These are phyloP conservation scores for Trichoderma sp. DNA, from an alignment of 2,329 filamentous ascomycete genomes.

Conservation along the genomic window DNA sequence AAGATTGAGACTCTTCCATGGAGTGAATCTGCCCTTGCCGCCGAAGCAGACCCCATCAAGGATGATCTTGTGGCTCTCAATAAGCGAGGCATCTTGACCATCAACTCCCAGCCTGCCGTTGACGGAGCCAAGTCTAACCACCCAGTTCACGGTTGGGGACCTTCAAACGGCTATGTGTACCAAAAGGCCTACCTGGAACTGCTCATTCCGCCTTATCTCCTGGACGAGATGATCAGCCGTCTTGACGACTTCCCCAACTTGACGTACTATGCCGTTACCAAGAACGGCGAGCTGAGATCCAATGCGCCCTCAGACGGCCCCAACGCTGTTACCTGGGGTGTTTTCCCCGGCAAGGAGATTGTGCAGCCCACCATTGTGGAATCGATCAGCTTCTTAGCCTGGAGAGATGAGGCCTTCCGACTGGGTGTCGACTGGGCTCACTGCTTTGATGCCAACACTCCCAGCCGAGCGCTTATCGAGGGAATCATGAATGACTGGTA, in stretches of 20 bases:
- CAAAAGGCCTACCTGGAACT: slow-evolving; percentile 98
- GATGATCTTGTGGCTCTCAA: slow-evolving; percentile 80
- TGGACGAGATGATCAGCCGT: slow-evolving; percentile 74
- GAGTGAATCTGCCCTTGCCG: slow-evolving; percentile 87
- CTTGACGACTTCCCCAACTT: slow-evolving; percentile 79
- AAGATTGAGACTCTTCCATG: slow-evolving; percentile 84
- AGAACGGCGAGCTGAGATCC: slow-evolving; percentile 77
- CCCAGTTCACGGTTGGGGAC: slow-evolving; percentile 90
- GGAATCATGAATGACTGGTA: slow-evolving; percentile 89
- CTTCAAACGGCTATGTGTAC: slow-evolving; percentile 93
- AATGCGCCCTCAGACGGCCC: slow-evolving; percentile 86
- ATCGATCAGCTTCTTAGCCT: slow-evolving; percentile 94
- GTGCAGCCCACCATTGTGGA: slow-evolving; percentile 99
- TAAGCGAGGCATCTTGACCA: slow-evolving; percentile 82
- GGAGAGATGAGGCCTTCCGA: slow-evolving; percentile 97
- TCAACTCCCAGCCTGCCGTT: slow-evolving; percentile 96
- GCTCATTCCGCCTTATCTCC: slow-evolving; percentile 78
- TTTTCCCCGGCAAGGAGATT: slow-evolving; percentile 98
- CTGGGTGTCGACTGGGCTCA: slow-evolving; percentile 92
- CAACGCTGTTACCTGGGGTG: slow-evolving; percentile 99
- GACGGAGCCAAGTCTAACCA: slow-evolving; percentile 88
- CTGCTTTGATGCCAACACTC: slow-evolving; percentile 77
- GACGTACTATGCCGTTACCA: slow-evolving; percentile 93
- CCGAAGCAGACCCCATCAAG: slow-evolving; percentile 79
- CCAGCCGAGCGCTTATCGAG: slow-evolving; percentile 79